These are phyloP conservation scores for Amylocarpus encephaloides DNA, from an alignment of 2,329 filamentous ascomycete species.

Conservation along the genomic window DNA sequence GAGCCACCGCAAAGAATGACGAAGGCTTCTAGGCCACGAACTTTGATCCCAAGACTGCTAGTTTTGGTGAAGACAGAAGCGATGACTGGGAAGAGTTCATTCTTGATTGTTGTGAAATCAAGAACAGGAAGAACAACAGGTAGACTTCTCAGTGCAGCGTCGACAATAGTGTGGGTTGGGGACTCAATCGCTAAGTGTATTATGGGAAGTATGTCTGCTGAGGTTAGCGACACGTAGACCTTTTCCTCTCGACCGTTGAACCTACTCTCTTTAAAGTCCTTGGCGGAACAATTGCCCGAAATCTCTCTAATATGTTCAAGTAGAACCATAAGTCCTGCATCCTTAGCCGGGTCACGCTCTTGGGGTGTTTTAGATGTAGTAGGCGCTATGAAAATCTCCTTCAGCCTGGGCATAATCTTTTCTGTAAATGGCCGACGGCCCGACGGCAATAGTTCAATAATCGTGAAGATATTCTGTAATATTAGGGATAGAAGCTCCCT, in stretches of 20 bases:
- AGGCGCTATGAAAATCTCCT: conserved; percentile 70
- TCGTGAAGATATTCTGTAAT: conserved; percentile 87
- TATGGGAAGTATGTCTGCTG: conserved; percentile 76
- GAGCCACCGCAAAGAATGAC: conserved; percentile 80
- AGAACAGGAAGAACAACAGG: conserved; percentile 78
- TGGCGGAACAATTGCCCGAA: conserved; percentile 75
- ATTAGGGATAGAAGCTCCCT: conserved; percentile 78
- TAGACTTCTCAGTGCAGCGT: conserved; percentile 73
- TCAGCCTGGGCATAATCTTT: conserved; percentile 75
- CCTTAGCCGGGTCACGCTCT: conserved; percentile 76
- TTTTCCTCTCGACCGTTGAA: conserved; percentile 15
- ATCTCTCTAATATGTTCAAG: conserved; percentile 75
- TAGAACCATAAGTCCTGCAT: conserved; percentile 86
- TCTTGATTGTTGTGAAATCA: conserved; percentile 95
- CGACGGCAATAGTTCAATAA: conserved; percentile 70
- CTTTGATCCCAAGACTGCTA: conserved; percentile 89
- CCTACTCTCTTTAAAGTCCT: conserved; percentile 89
- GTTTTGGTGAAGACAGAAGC: conserved; percentile 88
- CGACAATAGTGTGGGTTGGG: conserved; percentile 80
- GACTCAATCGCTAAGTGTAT: conserved; percentile 80
- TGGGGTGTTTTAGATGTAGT: conserved; percentile 44
- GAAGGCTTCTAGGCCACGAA: conserved; percentile 85
- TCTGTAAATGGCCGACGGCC: conserved; percentile 76
- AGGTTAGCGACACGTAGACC: conserved; percentile 18
- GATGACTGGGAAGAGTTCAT: conserved; percentile 90